A percentile compares a stretch with the other conserved stretches of the same genome.
These are phyloP conservation scores for Kalmanozyma brasiliensis DNA, from an alignment of 1,284 basidiomycete species.

Conservation along the genomic window DNA sequence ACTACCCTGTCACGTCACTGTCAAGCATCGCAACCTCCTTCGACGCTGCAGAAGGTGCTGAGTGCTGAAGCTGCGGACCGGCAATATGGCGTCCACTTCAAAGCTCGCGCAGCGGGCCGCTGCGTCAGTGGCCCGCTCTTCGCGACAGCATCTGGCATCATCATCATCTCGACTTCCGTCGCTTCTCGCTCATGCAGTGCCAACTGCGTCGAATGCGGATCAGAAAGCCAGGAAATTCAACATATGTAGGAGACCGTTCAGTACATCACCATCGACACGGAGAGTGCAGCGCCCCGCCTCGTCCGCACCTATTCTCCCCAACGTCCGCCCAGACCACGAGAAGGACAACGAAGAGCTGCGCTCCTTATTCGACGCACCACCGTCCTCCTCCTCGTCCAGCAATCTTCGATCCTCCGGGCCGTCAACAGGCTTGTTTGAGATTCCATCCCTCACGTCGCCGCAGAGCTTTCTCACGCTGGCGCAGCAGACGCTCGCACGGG, in stretches of 20 bases:
- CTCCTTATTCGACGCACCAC: constrained; percentile 51
- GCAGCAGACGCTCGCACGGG: constrained; percentile 57
- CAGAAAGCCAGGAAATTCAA: neutral
- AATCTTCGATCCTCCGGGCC: constrained; percentile 19
- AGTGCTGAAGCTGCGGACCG: neutral
- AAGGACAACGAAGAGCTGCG: constrained; percentile 47
- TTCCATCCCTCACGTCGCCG: constrained; percentile 56
- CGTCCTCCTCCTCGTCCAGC: constrained; percentile 39
- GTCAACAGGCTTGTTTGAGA: constrained; percentile 57
- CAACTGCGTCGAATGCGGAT: too few species aligned
- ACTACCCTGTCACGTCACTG: too few species aligned
- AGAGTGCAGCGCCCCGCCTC: constrained; percentile 23
- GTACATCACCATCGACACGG: constrained; percentile 1
- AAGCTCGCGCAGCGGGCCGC: constrained; percentile 18
- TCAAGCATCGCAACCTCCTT: too few species aligned
- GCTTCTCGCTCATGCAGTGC: neutral
- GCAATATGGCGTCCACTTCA: constrained; percentile 13
- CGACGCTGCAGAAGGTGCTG: neutral
- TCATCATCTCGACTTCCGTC: constrained; percentile 6
- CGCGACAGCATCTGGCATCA: constrained; percentile 6
- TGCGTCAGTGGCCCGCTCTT: constrained; percentile 20
- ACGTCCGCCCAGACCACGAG: constrained; percentile 25
- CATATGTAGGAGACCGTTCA: constrained; percentile 9
- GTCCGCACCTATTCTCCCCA: constrained; percentile 5
- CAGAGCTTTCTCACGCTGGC: constrained; percentile 55